phyloP scores from a whole-genome alignment of 352 stramenopile genomes.

The Phytopythium delawarense region DNA sequence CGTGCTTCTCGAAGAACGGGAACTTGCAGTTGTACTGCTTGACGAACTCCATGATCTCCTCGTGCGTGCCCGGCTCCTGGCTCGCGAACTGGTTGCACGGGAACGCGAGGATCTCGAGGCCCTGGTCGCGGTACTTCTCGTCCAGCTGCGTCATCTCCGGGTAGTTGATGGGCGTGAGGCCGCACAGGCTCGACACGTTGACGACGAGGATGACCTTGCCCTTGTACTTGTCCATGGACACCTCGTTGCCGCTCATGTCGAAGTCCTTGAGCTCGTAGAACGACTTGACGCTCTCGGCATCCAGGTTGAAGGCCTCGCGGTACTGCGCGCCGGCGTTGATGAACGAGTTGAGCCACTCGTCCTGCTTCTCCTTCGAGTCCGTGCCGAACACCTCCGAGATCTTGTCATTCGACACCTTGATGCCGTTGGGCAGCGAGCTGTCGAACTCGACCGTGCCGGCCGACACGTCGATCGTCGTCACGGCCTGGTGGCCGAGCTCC shows the following conservation, averaged over 20 bases:
- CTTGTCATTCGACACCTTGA: constrained; percentile 37
- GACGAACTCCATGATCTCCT: constrained; percentile 72
- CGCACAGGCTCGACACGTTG: constrained; percentile 86
- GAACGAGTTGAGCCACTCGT: constrained; percentile 49
- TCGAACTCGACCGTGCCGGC: constrained; percentile 30
- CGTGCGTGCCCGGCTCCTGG: constrained; percentile 54
- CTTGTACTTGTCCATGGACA: constrained; percentile 64
- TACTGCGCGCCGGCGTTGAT: constrained; percentile 43
- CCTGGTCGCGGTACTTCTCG: constrained; percentile 63
- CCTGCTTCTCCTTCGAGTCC: constrained; percentile 36
- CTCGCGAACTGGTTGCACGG: constrained; percentile 87
- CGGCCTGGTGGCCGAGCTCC: constrained; percentile 16
- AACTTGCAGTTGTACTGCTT: constrained; percentile 47
- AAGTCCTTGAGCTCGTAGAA: constrained; percentile 84
- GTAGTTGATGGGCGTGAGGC: constrained; percentile 83
- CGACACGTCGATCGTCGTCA: constrained; percentile 23
- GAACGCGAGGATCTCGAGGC: constrained; percentile 74
- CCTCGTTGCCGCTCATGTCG: constrained; percentile 61
- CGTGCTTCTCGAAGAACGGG: constrained; percentile 71
- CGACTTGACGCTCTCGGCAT: constrained; percentile 23
- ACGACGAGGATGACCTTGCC: constrained; percentile 67
- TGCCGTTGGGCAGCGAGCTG: constrained; percentile 21
- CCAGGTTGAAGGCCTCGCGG: constrained; percentile 32
- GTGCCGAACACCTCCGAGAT: constrained; percentile 27
- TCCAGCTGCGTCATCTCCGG: constrained; percentile 73